Evolutionary conservation across 108 stramenopile species (phyloP).

Genomic region (Chaetoceros tenuissimus): DNA sequence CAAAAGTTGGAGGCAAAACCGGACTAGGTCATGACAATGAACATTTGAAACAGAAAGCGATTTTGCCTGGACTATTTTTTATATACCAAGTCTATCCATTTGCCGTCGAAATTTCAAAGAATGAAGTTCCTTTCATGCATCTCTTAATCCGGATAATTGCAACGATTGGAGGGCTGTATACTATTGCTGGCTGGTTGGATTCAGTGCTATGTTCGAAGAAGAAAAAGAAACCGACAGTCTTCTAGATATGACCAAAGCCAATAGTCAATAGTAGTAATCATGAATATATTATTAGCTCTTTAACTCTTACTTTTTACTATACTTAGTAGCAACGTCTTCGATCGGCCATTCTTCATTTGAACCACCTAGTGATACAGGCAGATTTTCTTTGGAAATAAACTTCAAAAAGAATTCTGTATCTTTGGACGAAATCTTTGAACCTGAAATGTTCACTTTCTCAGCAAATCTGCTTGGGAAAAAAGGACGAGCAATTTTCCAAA

Average conservation of each 20-base stretch:
- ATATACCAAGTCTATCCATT: conserved; percentile 98
- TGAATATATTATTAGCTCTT: too few relatives aligned
- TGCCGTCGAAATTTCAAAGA: conserved; percentile 79
- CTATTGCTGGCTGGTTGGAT: conserved; percentile 70
- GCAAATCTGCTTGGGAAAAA: conserved; percentile 14
- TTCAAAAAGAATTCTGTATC: conserved; percentile 4
- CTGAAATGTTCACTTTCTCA: conserved; percentile 13
- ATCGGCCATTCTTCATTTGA: conserved; percentile 9
- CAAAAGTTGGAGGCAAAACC: conserved; percentile 36
- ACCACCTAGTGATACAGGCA: conserved; percentile 15
- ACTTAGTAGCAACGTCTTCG: neutral
- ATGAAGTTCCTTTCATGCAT: conserved; percentile 72
- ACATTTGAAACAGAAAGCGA: conserved; percentile 62
- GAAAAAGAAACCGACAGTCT: too few relatives aligned
- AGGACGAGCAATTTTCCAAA: conserved; percentile 8
- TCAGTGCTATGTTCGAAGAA: conserved; percentile 27
- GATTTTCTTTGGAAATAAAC: conserved; percentile 18
- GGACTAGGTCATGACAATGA: conserved; percentile 58
- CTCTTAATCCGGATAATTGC: conserved; percentile 89
- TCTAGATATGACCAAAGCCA: too few relatives aligned
- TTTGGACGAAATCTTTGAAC: conserved; percentile 1
- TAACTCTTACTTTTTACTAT: too few relatives aligned
- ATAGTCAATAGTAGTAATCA: too few relatives aligned
- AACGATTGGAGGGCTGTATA: conserved; percentile 91
- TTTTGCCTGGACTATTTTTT: conserved; percentile 95